Percentiles rank a stretch among this genome's conserved stretches.
Evolutionary conservation across 2,329 filamentous ascomycete species (phyloP).

Genomic region (Ophiostoma ulmi): DNA sequence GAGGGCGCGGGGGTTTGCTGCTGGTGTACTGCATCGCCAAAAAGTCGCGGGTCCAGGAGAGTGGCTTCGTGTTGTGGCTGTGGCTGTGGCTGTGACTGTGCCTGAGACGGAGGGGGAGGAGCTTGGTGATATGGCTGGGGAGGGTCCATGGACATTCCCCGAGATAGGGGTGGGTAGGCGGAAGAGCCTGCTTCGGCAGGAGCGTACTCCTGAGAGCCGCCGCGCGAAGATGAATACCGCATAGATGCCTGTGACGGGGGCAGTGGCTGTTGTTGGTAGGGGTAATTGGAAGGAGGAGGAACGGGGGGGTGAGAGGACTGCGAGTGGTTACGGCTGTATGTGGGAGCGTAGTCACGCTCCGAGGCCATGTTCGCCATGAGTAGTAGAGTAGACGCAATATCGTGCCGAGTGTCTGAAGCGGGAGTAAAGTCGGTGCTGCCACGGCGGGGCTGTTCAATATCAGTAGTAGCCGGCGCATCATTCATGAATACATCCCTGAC

Average conservation of each 20-base stretch:
- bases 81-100: background rate
- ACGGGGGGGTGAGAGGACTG: background rate
- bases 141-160: slow-evolving; percentile 21
- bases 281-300: background rate
- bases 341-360: slow-evolving; percentile 16
- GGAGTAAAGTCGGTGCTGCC: slow-evolving; percentile 9
- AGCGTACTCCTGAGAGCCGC: slow-evolving; percentile 19
- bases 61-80: slow-evolving; percentile 6
- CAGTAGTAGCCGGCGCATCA: slow-evolving; percentile 27
- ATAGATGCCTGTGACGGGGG: slow-evolving; percentile 12
- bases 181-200: background rate
- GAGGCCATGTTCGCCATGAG: slow-evolving; percentile 21
- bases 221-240: slow-evolving; percentile 20
- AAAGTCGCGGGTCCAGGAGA: slow-evolving; percentile 27
- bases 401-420: background rate
- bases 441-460: slow-evolving; percentile 1
- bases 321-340: slow-evolving; percentile 14
- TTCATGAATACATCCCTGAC: slow-evolving; percentile 40
- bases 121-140: slow-evolving; percentile 20
- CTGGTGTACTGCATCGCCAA: slow-evolving; percentile 25
- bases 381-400: slow-evolving; percentile 20
- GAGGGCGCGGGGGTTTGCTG: slow-evolving; percentile 18
- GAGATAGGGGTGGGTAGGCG: slow-evolving; percentile 18
- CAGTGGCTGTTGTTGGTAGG: slow-evolving; percentile 15
- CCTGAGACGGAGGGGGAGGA: background rate